Evolutionary conservation across 805 yeast genomes (phyloP).

Genomic region (Suhomyces pyralidae): DNA sequence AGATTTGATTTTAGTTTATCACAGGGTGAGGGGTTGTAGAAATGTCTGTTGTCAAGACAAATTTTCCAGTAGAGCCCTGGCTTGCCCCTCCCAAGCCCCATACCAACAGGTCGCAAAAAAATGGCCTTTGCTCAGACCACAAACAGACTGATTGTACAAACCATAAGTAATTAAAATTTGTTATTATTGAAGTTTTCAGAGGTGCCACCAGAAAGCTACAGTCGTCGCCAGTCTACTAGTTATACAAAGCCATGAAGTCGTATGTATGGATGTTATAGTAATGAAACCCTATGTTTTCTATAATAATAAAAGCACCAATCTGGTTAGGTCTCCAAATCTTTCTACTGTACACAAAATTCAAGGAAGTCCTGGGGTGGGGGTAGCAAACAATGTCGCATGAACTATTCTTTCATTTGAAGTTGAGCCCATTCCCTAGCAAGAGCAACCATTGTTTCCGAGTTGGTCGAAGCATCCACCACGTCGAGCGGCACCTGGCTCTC

Average conservation of each 20-base stretch:
- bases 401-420: constrained; percentile 5
- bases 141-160: too few relatives aligned
- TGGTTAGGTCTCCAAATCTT: not conserved
- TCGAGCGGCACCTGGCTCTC: constrained; percentile 92
- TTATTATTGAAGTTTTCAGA: too few relatives aligned
- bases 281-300: too few relatives aligned
- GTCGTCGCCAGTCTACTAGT: too few relatives aligned
- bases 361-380: not conserved
- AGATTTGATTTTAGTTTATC: not conserved
- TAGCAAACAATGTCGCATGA: not conserved
- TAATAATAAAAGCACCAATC: not conserved
- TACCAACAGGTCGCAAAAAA: not conserved
- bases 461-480: constrained; percentile 76
- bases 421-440: constrained; percentile 57
- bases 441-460: constrained; percentile 67
- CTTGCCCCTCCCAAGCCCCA: not conserved
- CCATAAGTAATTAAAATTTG: too few relatives aligned
- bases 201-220: too few relatives aligned
- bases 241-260: too few relatives aligned
- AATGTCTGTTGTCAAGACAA: not conserved
- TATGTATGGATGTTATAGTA: too few relatives aligned
- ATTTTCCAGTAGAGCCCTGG: not conserved
- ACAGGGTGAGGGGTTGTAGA: not conserved
- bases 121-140: not conserved
- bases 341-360: not conserved